Percentiles rank a stretch among this genome's conserved stretches.
These are phyloP conservation scores for Mesembryanthemum crystallinum DNA, from an alignment of 148 eudicot genomes.

Conservation along the genomic window DNA sequence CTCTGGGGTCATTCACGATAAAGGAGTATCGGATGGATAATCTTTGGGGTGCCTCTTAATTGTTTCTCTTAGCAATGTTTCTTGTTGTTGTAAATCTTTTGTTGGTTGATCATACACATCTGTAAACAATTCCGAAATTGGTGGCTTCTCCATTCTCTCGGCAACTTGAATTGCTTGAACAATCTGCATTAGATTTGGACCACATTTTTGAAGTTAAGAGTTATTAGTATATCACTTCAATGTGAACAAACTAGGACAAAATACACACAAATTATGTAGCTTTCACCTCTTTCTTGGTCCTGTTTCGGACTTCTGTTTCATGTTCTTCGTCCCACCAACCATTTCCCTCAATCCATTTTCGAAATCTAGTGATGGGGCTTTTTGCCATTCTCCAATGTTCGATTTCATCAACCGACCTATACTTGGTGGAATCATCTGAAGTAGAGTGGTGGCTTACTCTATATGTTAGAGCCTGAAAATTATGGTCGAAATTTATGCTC, in stretches of 20 bases:
- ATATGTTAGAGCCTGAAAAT: conserved; percentile 72
- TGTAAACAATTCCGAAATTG: conserved; percentile 50
- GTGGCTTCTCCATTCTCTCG: conserved; percentile 61
- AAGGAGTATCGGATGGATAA: conserved; percentile 55
- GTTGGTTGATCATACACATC: conserved; percentile 71
- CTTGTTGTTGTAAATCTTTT: conserved; percentile 59
- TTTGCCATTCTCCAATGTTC: conserved; percentile 59
- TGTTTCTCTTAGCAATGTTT: conserved; percentile 44
- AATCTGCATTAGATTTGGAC: conserved; percentile 39
- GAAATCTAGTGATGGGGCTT: conserved; percentile 50
- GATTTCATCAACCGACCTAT: conserved; percentile 56
- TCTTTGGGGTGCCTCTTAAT: conserved; percentile 54
- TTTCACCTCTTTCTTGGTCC: conserved; percentile 52
- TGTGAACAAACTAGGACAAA: not conserved
- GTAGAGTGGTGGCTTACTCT: conserved; percentile 88
- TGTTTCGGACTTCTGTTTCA: conserved; percentile 46
- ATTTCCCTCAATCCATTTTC: conserved; percentile 60
- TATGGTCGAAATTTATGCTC: too few relatives aligned
- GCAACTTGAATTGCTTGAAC: conserved; percentile 65
- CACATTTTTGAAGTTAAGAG: not conserved
- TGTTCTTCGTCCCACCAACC: conserved; percentile 74
- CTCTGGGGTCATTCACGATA: not conserved
- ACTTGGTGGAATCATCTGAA: conserved; percentile 87
- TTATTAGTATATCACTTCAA: not conserved
- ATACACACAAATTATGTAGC: not conserved